Evolutionary conservation across 2,329 filamentous ascomycete species (phyloP), one percentile per base, ranked within the genome.

Genomic region (Hymenoscyphus infarciens): DNA sequence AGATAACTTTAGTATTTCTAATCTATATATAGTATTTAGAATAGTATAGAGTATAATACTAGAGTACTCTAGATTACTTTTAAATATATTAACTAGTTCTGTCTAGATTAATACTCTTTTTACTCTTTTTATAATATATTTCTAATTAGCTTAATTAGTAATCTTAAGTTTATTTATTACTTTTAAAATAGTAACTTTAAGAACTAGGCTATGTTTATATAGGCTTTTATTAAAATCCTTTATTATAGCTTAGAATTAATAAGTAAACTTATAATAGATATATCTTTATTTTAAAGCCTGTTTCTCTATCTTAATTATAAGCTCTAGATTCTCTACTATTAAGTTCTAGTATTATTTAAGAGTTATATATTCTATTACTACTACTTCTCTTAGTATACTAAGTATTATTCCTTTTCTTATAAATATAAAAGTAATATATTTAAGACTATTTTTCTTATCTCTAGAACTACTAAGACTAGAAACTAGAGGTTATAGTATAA

Each of bases 261-360:
- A 59, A 61, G 62, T 61, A 63, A 66, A 66, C 57, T 66, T 59
- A 38, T 66, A 66, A 56, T 64, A 42, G 16, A 66, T 56, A 19
- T 66, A 63, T 7, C 59, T 59, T 64, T 64, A 52, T 61, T 60
- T 63, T 29, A 66, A 49, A 59, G 58, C 60, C 54, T 58, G 64
- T 55, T 64, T 64, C 58, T 66, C 63, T 61, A 56, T 60, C 8
- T 53, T 64, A 52, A 66, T 38, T 55, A 58, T 7, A 53, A 59
- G 61, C 61, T 57, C 25, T 27, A 63, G 33, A 11, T 55, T 60
- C 38, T 63, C 56, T 45, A 45, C 59, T 61, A 19, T 31, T 45
- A 22, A 55, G 29, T 56, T 52, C 27, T 31, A 6, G 33, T 53
- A 22, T 57, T 60, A 22, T 57, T 60, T 66, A 42, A 61, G 56